Evolutionary conservation across 1,284 basidiomycete species (phyloP), one percentile per base, ranked within the genome.

Genomic region (Ganoderma leucocontextum): DNA sequence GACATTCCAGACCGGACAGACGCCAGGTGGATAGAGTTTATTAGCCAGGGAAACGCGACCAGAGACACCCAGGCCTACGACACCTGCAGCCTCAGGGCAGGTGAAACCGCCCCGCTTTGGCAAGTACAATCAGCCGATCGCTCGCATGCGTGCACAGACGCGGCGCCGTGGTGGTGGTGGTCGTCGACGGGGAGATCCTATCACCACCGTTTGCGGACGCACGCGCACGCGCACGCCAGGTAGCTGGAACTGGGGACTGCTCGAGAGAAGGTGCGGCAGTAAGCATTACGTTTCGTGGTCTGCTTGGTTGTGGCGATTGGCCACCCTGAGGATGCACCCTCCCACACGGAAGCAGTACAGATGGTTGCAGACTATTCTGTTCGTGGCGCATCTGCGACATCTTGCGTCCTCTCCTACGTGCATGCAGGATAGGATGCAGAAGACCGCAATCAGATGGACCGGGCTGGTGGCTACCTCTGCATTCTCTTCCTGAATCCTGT

Each of bases 181-280:
- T 9, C n/a, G 44, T 47, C 25, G 52, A 29, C 52, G 49, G 49
- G 49, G 49, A 52, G 49, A 52, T 52, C 52, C 52, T 53, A 53
- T 53, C 52, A 33, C 29, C 29, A 29, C 25, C 52, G 29, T 53
- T 33, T 53, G 52, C 52, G 15, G 4, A 1, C 12, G 47, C 19
- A 49, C 47, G 22, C 47, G n/a, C 19, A 49, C 47, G 22, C 47
- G 52, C 52, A 53, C 9, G 7, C n/a, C 44, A 22, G 44, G 44
- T 10, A 22, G n/a, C 44, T 22, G 22, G 25, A 53, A 53, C 29
- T 33, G 52, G 52, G 52, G 52, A 13, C 13, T 53, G 25, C 52
- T n/a, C n/a, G n/a, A 47, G 44, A 47, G n/a, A 47, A n/a, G 44
- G 44, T 53, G 52, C 25, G 7, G 52, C n/a, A 25, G 52, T 57